Evolutionary conservation across 208 protist species (phyloP), one percentile per base, ranked within the genome.

Genomic region (Crithidia sp.): DNA sequence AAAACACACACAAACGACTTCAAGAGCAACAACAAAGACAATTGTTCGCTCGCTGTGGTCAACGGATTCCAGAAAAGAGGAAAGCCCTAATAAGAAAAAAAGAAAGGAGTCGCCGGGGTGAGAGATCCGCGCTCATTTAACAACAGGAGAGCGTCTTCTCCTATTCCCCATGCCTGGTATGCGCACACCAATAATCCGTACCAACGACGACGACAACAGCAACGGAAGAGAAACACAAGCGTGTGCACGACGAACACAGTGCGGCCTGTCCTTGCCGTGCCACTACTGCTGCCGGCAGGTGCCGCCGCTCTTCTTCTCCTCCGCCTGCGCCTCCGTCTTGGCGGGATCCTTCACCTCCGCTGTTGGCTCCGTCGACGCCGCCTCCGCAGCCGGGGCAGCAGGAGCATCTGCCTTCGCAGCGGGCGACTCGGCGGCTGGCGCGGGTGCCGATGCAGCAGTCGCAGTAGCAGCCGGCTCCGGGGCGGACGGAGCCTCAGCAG

Each of bases 251-350:
- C 36, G 14, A 3, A 37, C 56, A 64, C 60, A 67, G 1, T 28
- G 28, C 28, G 28, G 28, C 28, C 1, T 28, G 28, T 28, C 1
- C 28, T 28, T 28, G 28, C 28, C 28, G 28, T 28, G 59, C 54
- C 4, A 5, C 66, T 70, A 82, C 77, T 82, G 71, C 71, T 73
- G 77, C 28, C 63, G 60, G 71, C 71, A 76, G 49, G 43, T 47
- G 55, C 68, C 65, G 44, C 66, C 65, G 40, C 61, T 45, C 41
- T 77, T 77, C 59, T 82, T 74, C 53, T 70, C 56, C n/a, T 63
- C 60, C 40, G 67, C 47, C 14, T 63, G 60, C 37, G 67, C 64
- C 7, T 62, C 49, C 40, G 52, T 8, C 43, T 55, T 55, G 43
- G 65, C 13, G 3, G 66, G 17, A 7, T 44, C 44, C 65, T 71